These are phyloP conservation scores for Blastocystis sp. DNA, from an alignment of 352 stramenopile species.

Conservation along the genomic window DNA sequence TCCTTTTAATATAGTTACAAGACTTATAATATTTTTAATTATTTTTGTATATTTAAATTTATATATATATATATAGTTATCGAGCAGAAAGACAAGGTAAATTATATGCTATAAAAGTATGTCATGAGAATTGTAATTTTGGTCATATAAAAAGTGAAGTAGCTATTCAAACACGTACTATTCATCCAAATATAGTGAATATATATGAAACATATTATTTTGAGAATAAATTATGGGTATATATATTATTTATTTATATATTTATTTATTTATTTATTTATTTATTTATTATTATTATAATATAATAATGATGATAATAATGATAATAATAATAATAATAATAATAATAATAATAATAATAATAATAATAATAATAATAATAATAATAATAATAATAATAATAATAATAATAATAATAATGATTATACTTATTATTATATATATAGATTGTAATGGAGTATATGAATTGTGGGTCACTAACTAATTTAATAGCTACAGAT, in stretches of 20 bases:
- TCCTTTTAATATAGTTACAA: too few species aligned
- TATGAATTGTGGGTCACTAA: constrained; percentile 6
- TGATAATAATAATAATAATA: too few species aligned
- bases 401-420: too few species aligned
- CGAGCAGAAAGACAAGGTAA: neutral
- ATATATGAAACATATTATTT: constrained; percentile 26
- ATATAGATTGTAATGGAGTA: constrained; percentile 30
- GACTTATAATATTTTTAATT: too few species aligned
- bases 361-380: too few species aligned
- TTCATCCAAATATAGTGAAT: constrained; percentile 1
- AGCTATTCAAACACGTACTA: constrained; percentile 2
- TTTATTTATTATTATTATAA: too few species aligned
- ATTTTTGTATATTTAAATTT: too few species aligned
- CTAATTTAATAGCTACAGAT: constrained; percentile 18
- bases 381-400: too few species aligned
- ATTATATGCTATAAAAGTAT: constrained; percentile 5
- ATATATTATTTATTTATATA: neutral
- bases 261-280: too few species aligned
- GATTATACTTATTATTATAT: too few species aligned
- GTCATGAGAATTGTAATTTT: constrained; percentile 14
- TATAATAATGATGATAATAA: too few species aligned
- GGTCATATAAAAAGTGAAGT: neutral
- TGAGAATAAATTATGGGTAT: constrained; percentile 21
- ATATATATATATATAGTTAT: neutral
- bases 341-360: too few species aligned